Evolutionary conservation across 768 basidiomycete species (phyloP), one percentile per base, ranked within the genome.

Genomic region (Boletus subcaerulescens): DNA sequence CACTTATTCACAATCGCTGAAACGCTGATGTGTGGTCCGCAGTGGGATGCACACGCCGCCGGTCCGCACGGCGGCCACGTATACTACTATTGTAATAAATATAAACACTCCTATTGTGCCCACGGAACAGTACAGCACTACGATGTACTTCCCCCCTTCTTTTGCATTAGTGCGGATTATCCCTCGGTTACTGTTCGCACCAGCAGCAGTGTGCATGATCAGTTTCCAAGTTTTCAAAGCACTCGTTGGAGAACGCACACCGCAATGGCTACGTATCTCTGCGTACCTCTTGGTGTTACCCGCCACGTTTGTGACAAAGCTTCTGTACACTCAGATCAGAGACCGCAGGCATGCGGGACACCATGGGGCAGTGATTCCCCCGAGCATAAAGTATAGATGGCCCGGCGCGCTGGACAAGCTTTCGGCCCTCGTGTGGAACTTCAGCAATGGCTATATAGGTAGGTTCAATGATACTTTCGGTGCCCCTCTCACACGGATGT

Each of bases 321-420:
- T 71, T 0, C 7, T 77, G 48, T 85, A 81, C 53, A 71, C 83
- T 41, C 47, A 62, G 1, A 79, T 82, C 3, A 75, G 77, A 12
- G 65, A 79, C 14, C 70, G 62, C 36, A 71, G 76, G 10, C 64
- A 70, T 13, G 83, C 83, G 8, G 73, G 73, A 8, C 65, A 67
- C 1, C 45, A 73, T 20, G 82, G 81, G 4, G 82, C 82, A 29
- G 74, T 76, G 11, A 64, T 79, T n/a, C 65, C 77, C 0, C 80
- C 79, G 1, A 65, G 55, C 17, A 63, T 70, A 1, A 55, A 62
- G 26, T 79, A 78, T 0, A 75, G 67, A 39, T 70, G 58, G 63
- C 67, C 74, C 7, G 81, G 79, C 24, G 80, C 77, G 55, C n/a
- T 79, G 4, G 82, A 83, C 55, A 59, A 81, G 15, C 61, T 82